Evolutionary conservation across 31 red algal genomes (phyloP).

Genomic region (Bonnemaisonia californica): DNA sequence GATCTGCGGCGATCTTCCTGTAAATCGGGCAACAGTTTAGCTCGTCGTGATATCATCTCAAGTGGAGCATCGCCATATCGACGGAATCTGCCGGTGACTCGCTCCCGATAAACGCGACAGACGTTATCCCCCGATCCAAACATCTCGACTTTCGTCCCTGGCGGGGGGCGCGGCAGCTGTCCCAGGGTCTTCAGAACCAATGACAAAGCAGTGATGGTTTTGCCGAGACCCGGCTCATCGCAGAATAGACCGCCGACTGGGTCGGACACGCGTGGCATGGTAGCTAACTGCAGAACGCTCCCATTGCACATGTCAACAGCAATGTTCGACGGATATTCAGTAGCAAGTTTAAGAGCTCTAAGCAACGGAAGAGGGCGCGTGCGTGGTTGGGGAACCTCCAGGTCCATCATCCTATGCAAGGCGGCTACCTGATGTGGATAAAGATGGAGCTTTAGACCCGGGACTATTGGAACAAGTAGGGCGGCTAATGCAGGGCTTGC

Average conservation of each 20-base stretch:
- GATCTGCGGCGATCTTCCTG: not conserved
- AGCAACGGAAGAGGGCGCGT: slow-evolving; percentile 2
- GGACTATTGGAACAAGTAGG: slow-evolving; percentile 31
- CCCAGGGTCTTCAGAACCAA: slow-evolving; percentile 81
- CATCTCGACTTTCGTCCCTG: not conserved
- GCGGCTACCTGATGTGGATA: slow-evolving; percentile 83
- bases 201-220: slow-evolving; percentile 86
- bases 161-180: slow-evolving; percentile 37
- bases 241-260: slow-evolving; percentile 84
- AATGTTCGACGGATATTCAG: not conserved
- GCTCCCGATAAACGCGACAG: not conserved
- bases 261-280: slow-evolving; percentile 8
- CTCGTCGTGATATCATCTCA: not conserved
- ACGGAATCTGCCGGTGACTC: not conserved
- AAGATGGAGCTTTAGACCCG: slow-evolving; percentile 65
- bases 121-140: not conserved
- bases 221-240: slow-evolving; percentile 98
- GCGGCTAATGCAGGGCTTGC: slow-evolving; percentile 13
- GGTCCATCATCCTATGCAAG: slow-evolving; percentile 67
- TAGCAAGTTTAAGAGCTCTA: not conserved
- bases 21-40: not conserved
- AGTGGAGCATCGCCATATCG: not conserved
- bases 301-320: slow-evolving; percentile 45
- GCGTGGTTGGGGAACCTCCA: slow-evolving; percentile 29
- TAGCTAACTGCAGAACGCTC: slow-evolving; percentile 14